Evolutionary conservation across 2,329 filamentous ascomycete species (phyloP), one percentile per base, ranked within the genome.

Genomic region (Aspergillus ustus): DNA sequence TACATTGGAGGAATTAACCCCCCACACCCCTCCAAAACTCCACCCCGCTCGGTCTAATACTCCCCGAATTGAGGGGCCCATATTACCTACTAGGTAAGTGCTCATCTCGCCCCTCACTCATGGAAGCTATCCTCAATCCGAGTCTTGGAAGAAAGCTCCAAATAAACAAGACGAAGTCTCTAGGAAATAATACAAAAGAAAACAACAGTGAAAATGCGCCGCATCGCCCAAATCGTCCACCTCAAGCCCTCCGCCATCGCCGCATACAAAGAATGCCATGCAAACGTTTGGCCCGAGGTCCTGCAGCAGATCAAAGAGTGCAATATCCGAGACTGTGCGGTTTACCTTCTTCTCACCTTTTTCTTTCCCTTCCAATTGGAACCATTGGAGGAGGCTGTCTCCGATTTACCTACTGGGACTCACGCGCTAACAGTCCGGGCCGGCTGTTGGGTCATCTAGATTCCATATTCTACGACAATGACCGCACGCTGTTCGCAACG

Each of bases 271-370:
- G 83, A 88, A 69, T 88, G 86, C 64, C 91, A 93, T 72, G 87
- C 86, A 7, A 83, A 83, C 4, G 89, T 92, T 0, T 94, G 91
- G 91, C 90, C 90, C 6, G 89, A 91, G 68, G 90, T 95, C 1
- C 78, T 91, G 37, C 83, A 87, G 73, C 89, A 92, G 78, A 93
- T 94, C 71, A 87, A 88, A 72, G 85, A 88, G 45, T 91, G 88
- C 74, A 90, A 90, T 67, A 91, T 94, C 61, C 79, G 82, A 63
- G 91, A 94, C 72, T 94, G 87, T 89, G 77, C 63, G 82, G 76
- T 25, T 55, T 28, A 8, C 25, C 28, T 15, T 15, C 22, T 9
- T 49, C 17, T 43, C 29, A n/a, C n/a, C 31, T 28, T 7, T 53
- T 15, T 20, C 31, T 25, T 13, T 48, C 6, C 13, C 37, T 28